phyloP scores from a whole-genome alignment of 2,329 filamentous ascomycete genomes.

The Colletotrichum sansevieriae region DNA sequence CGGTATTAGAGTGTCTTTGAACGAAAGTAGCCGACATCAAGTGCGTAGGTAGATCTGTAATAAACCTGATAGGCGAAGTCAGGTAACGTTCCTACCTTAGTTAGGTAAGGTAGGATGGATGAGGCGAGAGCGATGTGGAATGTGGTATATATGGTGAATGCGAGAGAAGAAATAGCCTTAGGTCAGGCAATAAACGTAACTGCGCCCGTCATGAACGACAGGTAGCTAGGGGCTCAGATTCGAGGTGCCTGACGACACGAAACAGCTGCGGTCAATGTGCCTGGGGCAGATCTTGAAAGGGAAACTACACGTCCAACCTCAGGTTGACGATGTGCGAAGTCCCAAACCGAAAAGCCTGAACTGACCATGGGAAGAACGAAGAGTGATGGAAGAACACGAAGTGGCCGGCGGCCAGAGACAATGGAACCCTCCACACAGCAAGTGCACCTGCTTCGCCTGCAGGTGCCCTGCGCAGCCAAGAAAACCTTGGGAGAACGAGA shows the following conservation, averaged over 20 bases:
- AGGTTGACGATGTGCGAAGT: slow-evolving; percentile 24
- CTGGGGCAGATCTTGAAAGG: slow-evolving; percentile 7
- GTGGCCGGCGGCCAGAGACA: slow-evolving; percentile 21
- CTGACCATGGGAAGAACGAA: not conserved
- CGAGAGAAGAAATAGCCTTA: slow-evolving; percentile 6
- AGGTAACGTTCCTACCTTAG: no score
- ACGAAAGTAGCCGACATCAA: not conserved
- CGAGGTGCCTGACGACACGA: not conserved
- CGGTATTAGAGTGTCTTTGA: not conserved
- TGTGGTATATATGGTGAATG: not conserved
- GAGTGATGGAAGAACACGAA: no score
- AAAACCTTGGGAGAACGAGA: not conserved
- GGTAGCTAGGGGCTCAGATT: not conserved
- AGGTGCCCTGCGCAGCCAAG: not conserved
- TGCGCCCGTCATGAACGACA: not conserved
- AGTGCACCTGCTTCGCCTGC: not conserved
- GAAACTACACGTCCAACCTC: slow-evolving; percentile 9
- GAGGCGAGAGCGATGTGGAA: not conserved
- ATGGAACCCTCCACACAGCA: slow-evolving; percentile 12
- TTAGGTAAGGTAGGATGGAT: not conserved
- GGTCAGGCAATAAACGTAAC: slow-evolving; percentile 5
- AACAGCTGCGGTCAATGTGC: not conserved
- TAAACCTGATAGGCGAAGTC: not conserved
- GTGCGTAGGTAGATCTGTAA: not conserved
- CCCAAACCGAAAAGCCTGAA: not conserved